Evolutionary conservation across 345 rosid species (phyloP).

Genomic region (Limnanthes douglasii): DNA sequence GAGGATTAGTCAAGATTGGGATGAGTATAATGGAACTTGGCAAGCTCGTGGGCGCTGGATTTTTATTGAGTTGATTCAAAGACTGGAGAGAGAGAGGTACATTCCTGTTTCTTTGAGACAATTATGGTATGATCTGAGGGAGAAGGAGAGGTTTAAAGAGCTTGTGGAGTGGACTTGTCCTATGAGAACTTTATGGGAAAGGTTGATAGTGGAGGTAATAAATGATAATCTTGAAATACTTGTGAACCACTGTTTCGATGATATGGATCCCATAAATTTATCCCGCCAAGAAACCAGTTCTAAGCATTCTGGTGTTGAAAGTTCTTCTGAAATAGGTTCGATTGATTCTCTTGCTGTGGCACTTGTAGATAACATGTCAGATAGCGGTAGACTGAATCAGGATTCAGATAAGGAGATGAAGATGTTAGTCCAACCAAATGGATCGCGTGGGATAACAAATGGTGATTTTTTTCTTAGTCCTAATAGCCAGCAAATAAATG

Average conservation of each 20-base stretch:
- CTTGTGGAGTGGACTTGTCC: conserved; percentile 46
- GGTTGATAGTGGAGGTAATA: conserved; percentile 34
- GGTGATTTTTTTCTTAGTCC: conserved; percentile 11
- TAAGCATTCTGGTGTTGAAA: conserved; percentile 5
- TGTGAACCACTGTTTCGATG: conserved; percentile 11
- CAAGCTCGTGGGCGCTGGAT: conserved; percentile 48
- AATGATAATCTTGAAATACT: conserved; percentile 22
- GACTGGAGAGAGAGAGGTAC: conserved; percentile 16
- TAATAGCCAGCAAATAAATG: conserved; percentile 9
- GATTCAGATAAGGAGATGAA: conserved; percentile 4
- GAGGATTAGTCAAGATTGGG: conserved; percentile 66
- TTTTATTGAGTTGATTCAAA: conserved; percentile 47
- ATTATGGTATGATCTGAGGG: conserved; percentile 68
- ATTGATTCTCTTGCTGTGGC: neutral
- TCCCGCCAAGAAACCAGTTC: conserved; percentile 12
- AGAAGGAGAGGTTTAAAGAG: conserved; percentile 21
- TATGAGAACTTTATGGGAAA: conserved; percentile 15
- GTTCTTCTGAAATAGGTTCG: conserved; percentile 4
- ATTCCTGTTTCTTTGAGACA: conserved; percentile 46
- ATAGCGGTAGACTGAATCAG: conserved; percentile 1
- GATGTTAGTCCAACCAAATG: conserved; percentile 11
- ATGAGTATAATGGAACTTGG: conserved; percentile 37
- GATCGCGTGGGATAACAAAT: conserved; percentile 7
- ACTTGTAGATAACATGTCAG: conserved; percentile 6
- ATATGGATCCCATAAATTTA: conserved; percentile 9